Evolutionary conservation across 768 basidiomycete genomes (phyloP).

Genomic region (Boletus reticuloceps): DNA sequence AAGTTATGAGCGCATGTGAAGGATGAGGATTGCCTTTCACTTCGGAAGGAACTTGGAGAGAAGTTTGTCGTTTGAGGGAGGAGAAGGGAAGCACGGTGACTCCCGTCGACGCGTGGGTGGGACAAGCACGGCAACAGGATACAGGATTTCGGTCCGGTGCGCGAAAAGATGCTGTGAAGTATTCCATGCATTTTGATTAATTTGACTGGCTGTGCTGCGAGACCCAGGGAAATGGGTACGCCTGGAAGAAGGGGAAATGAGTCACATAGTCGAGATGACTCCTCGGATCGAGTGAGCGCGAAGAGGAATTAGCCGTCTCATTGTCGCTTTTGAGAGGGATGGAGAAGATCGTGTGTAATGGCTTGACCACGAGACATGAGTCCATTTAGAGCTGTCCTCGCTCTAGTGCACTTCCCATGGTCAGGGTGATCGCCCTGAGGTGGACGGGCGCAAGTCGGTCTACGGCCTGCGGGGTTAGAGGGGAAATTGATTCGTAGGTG

Average conservation of each 20-base stretch:
- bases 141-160: conserved; percentile 1
- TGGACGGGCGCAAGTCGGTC: neutral
- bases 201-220: neutral
- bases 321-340: neutral
- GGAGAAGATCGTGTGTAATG: neutral
- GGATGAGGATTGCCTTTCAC: conserved; percentile 11
- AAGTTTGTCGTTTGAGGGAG: conserved; percentile 10
- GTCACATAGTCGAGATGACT: neutral
- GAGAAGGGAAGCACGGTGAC: conserved; percentile 14
- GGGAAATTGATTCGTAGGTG: neutral
- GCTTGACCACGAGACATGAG: conserved; percentile 1
- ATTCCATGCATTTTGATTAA: neutral
- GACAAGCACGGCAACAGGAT: conserved; percentile 1
- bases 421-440: conserved; percentile 6
- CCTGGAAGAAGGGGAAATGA: neutral
- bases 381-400: neutral
- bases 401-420: conserved; percentile 10
- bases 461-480: conserved; percentile 10
- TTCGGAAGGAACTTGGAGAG: conserved; percentile 25
- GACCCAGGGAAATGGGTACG: neutral
- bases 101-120: conserved; percentile 1
- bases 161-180: neutral
- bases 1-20: conserved; percentile 4
- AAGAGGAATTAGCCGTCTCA: neutral
- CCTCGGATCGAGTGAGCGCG: conserved; percentile 14